Percentiles rank a stretch among this genome's conserved stretches.
phyloP scores from a whole-genome alignment of 2,329 filamentous ascomycete genomes.

The Fusarium sp. region DNA sequence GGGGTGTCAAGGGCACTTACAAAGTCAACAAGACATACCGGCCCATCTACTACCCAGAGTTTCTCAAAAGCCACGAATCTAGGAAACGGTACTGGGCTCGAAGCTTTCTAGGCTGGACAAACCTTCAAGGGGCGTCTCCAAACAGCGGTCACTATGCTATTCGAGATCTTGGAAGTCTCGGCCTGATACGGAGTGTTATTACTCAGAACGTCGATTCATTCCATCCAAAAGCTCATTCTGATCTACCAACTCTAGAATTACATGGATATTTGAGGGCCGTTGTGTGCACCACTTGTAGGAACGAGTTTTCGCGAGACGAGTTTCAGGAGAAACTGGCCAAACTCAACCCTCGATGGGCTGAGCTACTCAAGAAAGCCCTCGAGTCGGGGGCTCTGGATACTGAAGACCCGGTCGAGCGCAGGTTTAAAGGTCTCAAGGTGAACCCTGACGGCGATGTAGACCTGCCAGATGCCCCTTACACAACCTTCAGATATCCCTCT shows the following conservation, averaged over 20 bases:
- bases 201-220: conserved; percentile 99
- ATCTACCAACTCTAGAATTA: conserved; percentile 82
- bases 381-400: conserved; percentile 81
- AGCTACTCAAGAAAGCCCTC: conserved; percentile 79
- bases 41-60: conserved; percentile 95
- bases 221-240: conserved; percentile 81
- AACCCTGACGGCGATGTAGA: conserved; percentile 98
- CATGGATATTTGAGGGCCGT: conserved; percentile 90
- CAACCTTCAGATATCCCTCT: conserved; percentile 89
- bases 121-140: conserved; percentile 80
- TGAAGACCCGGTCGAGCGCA: conserved; percentile 78
- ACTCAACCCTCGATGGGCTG: conserved; percentile 89
- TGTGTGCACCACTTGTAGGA: conserved; percentile 83
- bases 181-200: conserved; percentile 80
- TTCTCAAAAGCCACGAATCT: conserved; percentile 82
- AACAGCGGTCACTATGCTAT: conserved; percentile 86
- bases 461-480: conserved; percentile 86
- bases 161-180: conserved; percentile 76
- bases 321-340: conserved; percentile 83
- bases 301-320: conserved; percentile 75
- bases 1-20: conserved; percentile 91
- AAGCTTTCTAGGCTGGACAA: conserved; percentile 93
- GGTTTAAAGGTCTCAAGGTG: conserved; percentile 77
- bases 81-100: conserved; percentile 96
- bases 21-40: conserved; percentile 89